Base-by-base conservation (phyloP, 1,284 basidiomycete genomes). In the Lignosus rhinocerotis region DNA sequence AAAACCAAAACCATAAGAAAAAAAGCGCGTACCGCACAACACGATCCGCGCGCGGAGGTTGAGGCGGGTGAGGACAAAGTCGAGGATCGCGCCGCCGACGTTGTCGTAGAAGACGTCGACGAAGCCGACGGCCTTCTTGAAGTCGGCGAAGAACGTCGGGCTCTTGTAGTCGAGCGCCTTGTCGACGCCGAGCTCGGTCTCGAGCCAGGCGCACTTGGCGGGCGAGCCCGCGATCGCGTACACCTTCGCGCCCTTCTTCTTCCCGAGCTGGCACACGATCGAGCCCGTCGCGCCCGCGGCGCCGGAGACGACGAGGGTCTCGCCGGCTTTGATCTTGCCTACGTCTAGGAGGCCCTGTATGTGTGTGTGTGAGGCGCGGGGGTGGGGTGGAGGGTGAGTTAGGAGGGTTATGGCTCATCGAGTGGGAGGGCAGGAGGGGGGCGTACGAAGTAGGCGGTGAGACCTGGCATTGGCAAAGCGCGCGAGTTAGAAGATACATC, bases 141-240 rank as follows among this genome's bases (percentile, higher is more conserved):
- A 83, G 50, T 93, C 83, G 38, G 83, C 72, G 58, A 75, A 76
- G 77, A 94, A 96, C 11, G 80, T 85, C 38, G 80, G 74, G 68
- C 84, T 85, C 75, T 96, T 97, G 78, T 98, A 97, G 73, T 97
- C 92, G 69, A 97, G 76, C 0, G 88, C 91, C 54, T 81, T 83
- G 67, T 95, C 92, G 48, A 92, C 88, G 16, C 93, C 93, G 30
- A 96, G 74, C 55, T 93, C 90, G 47, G 85, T 79, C 71, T 87
- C 82, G 38, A 97, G 84, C 86, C 92, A 94, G 8, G 80, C 75
- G 71, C 91, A 93, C 73, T 98, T 98, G 34, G 92, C 92, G 10
- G 80, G 70, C 0, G 85, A 84, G 17, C 90, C 89, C 0, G 88
- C 93, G 63, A 95, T 91, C 11, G 87, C 94, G 64, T 94, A 87